Evolutionary conservation across 345 rosid genomes (phyloP).

Genomic region (Gossypium arboreum): DNA sequence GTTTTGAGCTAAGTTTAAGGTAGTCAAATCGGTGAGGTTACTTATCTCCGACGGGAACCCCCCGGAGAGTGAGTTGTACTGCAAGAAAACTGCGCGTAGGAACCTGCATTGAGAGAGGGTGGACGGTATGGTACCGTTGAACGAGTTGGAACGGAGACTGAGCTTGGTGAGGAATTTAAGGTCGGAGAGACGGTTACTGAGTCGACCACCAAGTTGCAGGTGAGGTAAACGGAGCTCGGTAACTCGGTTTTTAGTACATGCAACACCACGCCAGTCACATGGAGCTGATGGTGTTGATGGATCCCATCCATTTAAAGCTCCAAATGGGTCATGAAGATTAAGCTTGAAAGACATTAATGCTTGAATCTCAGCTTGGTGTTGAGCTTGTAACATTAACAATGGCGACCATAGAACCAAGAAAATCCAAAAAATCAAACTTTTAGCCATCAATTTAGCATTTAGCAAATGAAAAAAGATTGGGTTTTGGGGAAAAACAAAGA

Average conservation of each 20-base stretch:
- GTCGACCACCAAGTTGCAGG: conserved; percentile 70
- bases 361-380: conserved; percentile 49
- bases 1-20: conserved; percentile 66
- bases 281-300: conserved; percentile 70
- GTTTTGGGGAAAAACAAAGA: neutral
- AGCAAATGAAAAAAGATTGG: neutral
- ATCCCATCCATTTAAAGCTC: conserved; percentile 72
- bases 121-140: conserved; percentile 77
- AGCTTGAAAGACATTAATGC: conserved; percentile 70
- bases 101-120: conserved; percentile 66
- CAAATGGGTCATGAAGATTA: conserved; percentile 69
- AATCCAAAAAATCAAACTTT: neutral
- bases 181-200: conserved; percentile 50
- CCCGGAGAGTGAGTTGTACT: conserved; percentile 89
- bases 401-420: conserved; percentile 18
- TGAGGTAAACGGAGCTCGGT: conserved; percentile 75
- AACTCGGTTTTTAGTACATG: conserved; percentile 53
- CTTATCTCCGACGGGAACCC: conserved; percentile 48
- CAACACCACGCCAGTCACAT: conserved; percentile 93
- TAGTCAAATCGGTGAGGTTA: conserved; percentile 55
- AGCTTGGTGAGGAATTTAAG: conserved; percentile 56
- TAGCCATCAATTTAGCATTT: conserved; percentile 5
- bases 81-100: conserved; percentile 69
- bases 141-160: conserved; percentile 71
- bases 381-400: conserved; percentile 19